Evolutionary conservation across 164 flowering plant species (phyloP), one percentile per base, ranked within the genome.

Genomic region (Magnolia officinalis): DNA sequence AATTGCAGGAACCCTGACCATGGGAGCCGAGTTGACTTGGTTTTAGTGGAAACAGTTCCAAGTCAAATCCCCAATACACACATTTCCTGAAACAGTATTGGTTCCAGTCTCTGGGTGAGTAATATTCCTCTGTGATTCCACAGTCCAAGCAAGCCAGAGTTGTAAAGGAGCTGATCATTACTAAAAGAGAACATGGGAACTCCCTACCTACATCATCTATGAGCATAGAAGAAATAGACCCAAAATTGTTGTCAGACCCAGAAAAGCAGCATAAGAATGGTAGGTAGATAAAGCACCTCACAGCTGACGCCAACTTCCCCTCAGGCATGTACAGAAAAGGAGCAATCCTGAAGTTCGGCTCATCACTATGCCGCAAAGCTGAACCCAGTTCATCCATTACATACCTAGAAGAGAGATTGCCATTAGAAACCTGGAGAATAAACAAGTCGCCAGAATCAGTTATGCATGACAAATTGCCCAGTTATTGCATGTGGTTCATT

Each of bases 331-430:
- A 96, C 67, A 96, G 96, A 76, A 96, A 96, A 67, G 99, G 99
- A 73, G 99, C 86, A 74, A 96, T 88, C 76, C 87, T 88, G 81
- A 94, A 94, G 86, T 91, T 94, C 73, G 98, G 96, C 73, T 82
- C 85, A 86, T 96, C 99, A 77, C 97, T 96, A 71, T 96, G 99
- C 73, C 92, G 83, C 87, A 96, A 82, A 83, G 98, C 97, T 81
- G 99, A 96, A 80, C 99, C 99, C 2, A 96, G 88, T 79, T 96
- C 99, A 77, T 96, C 99, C 98, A 96, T 91, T 66, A 94, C 95
- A 86, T 96, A 96, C 93, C 99, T 95, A 76, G 20, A 80, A 67
- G 23, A 50, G n/a, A 70, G 49, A 70, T 70, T n/a, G 8, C 58
- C 11, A 50, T 70, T n/a, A 75, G 52, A 74, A 16, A 19, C 21